Evolutionary conservation across 371 early-diverging fungal genomes (phyloP).

Genomic region (Parasitella parasitica): DNA sequence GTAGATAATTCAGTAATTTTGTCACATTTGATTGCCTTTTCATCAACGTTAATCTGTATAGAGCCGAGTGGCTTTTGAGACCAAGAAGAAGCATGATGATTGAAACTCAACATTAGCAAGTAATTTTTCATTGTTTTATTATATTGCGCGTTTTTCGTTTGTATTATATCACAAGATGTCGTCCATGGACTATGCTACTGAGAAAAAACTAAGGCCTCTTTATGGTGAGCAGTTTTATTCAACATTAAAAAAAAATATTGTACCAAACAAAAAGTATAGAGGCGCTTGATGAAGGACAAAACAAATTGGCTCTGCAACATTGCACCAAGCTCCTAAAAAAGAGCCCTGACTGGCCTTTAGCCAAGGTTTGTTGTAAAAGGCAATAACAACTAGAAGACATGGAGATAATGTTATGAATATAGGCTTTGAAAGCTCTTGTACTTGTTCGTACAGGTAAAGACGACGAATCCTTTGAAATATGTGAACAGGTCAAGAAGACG

Average conservation of each 20-base stretch:
- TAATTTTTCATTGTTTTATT: background rate
- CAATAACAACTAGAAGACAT: background rate
- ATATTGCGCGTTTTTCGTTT: background rate
- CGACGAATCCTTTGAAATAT: slow-evolving; percentile 73
- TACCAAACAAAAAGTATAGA: slow-evolving; percentile 38
- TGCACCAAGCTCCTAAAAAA: slow-evolving; percentile 75
- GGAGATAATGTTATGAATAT: background rate
- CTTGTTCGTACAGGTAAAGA: slow-evolving; percentile 67
- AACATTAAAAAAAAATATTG: background rate
- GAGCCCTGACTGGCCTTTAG: slow-evolving; percentile 61
- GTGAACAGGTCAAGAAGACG: slow-evolving; percentile 64
- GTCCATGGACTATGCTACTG: slow-evolving; percentile 36
- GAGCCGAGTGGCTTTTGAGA: slow-evolving; percentile 2
- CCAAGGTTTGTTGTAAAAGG: slow-evolving; percentile 67
- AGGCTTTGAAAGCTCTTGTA: slow-evolving; percentile 85
- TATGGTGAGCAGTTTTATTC: slow-evolving; percentile 36
- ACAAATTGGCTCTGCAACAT: slow-evolving; percentile 66
- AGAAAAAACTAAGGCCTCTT: slow-evolving; percentile 48
- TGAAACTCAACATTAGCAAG: background rate
- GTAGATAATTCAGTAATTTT: no score
- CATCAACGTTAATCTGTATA: no score
- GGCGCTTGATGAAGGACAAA: slow-evolving; percentile 73
- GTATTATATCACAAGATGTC: background rate
- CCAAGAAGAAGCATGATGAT: background rate
- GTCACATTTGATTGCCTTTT: no score